These are phyloP conservation scores for Trichoderma gracile DNA, from an alignment of 2,329 filamentous ascomycete genomes.

Conservation along the genomic window DNA sequence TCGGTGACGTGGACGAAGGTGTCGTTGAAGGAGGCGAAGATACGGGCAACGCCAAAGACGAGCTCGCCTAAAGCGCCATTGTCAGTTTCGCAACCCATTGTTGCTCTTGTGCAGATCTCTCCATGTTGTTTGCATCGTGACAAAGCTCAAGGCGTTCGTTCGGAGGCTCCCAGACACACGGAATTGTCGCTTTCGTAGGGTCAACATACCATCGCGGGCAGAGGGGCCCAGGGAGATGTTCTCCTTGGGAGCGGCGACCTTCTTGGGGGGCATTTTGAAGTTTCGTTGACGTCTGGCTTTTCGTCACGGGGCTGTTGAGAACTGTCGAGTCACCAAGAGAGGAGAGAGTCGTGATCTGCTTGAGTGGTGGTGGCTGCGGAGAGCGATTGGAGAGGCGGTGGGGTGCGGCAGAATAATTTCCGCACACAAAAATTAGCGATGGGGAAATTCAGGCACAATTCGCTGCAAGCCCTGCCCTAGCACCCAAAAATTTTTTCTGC, in stretches of 20 bases:
- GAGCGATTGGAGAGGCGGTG: conserved; percentile 38
- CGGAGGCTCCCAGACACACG: neutral
- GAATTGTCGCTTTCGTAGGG: neutral
- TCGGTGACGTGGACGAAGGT: conserved; percentile 99
- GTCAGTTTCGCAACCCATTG: conserved; percentile 25
- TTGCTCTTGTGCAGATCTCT: neutral
- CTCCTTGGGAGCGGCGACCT: conserved; percentile 87
- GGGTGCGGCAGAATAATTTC: conserved; percentile 39
- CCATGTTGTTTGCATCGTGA: neutral
- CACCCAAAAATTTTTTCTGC: conserved; percentile 26
- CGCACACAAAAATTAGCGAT: conserved; percentile 25
- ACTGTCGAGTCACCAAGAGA: conserved; percentile 33
- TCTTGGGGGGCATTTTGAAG: conserved; percentile 90
- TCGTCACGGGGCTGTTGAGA: conserved; percentile 41
- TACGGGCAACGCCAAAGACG: conserved; percentile 96
- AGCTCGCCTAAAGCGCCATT: conserved; percentile 69
- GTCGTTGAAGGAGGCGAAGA: conserved; percentile 92
- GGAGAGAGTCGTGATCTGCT: conserved; percentile 33
- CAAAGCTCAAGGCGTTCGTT: neutral
- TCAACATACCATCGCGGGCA: conserved; percentile 78
- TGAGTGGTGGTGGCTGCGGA: conserved; percentile 32
- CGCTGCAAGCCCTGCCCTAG: conserved; percentile 41
- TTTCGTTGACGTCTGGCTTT: conserved; percentile 39
- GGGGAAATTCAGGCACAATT: neutral
- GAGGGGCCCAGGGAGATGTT: conserved; percentile 98